Percentiles rank a stretch among this genome's conserved stretches.
phyloP scores from a whole-genome alignment of 1,284 basidiomycete genomes.

The Ustilago loliicola region DNA sequence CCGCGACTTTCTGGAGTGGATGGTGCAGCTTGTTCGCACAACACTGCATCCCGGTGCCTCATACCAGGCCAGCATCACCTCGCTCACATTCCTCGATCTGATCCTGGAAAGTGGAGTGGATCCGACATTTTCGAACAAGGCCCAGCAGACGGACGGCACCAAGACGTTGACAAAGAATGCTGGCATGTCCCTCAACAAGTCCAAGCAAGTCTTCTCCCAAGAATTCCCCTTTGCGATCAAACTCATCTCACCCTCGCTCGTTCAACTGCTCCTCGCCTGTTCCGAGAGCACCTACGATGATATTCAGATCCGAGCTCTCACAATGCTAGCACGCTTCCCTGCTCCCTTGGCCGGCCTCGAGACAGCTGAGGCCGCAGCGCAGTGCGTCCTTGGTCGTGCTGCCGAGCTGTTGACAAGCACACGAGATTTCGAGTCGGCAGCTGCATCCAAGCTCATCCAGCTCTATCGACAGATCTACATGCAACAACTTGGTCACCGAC shows the following conservation, averaged over 20 bases:
- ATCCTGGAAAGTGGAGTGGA: slow-evolving; percentile 57
- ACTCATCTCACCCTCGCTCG: slow-evolving; percentile 44
- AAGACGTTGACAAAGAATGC: slow-evolving; percentile 43
- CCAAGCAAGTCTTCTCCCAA: slow-evolving; percentile 51
- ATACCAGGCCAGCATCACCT: slow-evolving; percentile 58
- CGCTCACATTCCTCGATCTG: slow-evolving; percentile 58
- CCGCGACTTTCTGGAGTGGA: slow-evolving; percentile 41
- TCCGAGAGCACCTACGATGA: slow-evolving; percentile 63
- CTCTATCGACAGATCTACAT: slow-evolving; percentile 59
- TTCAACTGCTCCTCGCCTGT: slow-evolving; percentile 54
- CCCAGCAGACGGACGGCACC: slow-evolving; percentile 14
- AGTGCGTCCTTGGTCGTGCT: slow-evolving; percentile 44
- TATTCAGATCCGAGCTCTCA: slow-evolving; percentile 52
- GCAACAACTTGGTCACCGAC: slow-evolving; percentile 41
- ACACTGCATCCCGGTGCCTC: slow-evolving; percentile 65
- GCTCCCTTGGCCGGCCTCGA: slow-evolving; percentile 51
- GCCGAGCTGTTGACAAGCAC: slow-evolving; percentile 53
- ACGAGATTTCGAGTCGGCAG: slow-evolving; percentile 58
- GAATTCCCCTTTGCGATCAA: slow-evolving; percentile 47
- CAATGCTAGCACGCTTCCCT: slow-evolving; percentile 57
- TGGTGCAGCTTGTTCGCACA: slow-evolving; percentile 36
- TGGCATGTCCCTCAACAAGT: slow-evolving; percentile 57
- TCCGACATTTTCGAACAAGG: slow-evolving; percentile 30
- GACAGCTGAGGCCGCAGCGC: slow-evolving; percentile 22
- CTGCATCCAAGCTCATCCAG: slow-evolving; percentile 54